phyloP scores from a whole-genome alignment of 768 basidiomycete genomes.

The Macrolepiota fuliginosa region DNA sequence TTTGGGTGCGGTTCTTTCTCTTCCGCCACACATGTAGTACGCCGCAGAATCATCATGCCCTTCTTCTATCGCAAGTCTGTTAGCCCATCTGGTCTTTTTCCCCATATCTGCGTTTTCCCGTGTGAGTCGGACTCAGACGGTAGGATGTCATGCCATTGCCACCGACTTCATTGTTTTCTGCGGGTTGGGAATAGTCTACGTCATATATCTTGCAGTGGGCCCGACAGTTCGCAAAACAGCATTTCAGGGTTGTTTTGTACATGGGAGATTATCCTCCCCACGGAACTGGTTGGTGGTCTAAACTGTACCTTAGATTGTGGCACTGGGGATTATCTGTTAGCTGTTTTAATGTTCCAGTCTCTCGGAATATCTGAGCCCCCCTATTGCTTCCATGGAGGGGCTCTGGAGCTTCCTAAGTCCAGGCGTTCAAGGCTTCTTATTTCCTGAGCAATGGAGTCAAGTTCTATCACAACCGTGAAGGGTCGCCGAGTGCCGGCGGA shows the following conservation, averaged over 20 bases:
- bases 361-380: background rate
- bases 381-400: background rate
- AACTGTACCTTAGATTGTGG: constrained; percentile 21
- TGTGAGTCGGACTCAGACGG: background rate
- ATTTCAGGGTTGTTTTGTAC: background rate
- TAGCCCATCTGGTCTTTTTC: constrained; percentile 33
- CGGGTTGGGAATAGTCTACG: background rate
- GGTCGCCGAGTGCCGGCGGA: background rate
- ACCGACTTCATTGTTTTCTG: background rate
- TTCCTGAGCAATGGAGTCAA: background rate
- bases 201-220: background rate
- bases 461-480: background rate
- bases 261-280: background rate
- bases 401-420: background rate
- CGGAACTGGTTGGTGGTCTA: too few species aligned
- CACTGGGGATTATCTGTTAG: background rate
- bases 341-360: background rate
- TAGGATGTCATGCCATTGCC: background rate
- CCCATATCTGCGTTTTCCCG: constrained; percentile 35
- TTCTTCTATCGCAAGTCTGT: constrained; percentile 2
- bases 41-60: constrained; percentile 18
- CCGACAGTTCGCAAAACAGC: background rate
- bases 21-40: constrained; percentile 19
- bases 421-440: background rate
- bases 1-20: constrained; percentile 13